phyloP scores from a whole-genome alignment of 1,284 basidiomycete species.

The Neolentinus lepideus region DNA sequence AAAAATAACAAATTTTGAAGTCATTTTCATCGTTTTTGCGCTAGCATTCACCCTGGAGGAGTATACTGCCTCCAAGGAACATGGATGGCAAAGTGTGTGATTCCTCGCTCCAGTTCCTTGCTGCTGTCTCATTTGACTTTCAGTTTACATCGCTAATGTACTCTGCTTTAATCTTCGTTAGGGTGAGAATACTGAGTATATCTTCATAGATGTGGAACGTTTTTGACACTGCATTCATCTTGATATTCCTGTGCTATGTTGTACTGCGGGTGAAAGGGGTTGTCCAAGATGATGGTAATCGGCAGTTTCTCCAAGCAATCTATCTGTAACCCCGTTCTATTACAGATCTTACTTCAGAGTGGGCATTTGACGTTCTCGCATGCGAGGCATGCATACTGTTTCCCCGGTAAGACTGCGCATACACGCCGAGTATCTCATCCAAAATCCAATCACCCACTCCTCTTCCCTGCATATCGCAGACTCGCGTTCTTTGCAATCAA shows the following conservation, averaged over 20 bases:
- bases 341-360: conserved; percentile 50
- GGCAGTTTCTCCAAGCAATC: neutral
- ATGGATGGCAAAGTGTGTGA: conserved; percentile 77
- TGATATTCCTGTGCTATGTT: conserved; percentile 68
- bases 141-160: conserved; percentile 82
- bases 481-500: conserved; percentile 83
- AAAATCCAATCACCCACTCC: neutral
- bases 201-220: conserved; percentile 73
- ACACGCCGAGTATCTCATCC: neutral
- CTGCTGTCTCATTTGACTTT: conserved; percentile 4
- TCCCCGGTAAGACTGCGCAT: conserved; percentile 44
- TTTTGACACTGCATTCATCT: conserved; percentile 75
- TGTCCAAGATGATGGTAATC: conserved; percentile 43
- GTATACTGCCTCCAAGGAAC: conserved; percentile 73
- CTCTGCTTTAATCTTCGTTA: conserved; percentile 8
- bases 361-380: conserved; percentile 78
- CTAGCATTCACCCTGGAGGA: conserved; percentile 76
- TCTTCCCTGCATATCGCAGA: conserved; percentile 26
- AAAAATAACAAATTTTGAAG: conserved; percentile 54
- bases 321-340: neutral
- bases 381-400: conserved; percentile 86
- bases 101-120: neutral
- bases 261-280: conserved; percentile 63
- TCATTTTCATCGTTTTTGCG: conserved; percentile 68
- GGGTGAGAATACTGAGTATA: neutral